Conservation (phyloP, 805 yeast genomes). For the Nakazawaea sp. region DNA sequence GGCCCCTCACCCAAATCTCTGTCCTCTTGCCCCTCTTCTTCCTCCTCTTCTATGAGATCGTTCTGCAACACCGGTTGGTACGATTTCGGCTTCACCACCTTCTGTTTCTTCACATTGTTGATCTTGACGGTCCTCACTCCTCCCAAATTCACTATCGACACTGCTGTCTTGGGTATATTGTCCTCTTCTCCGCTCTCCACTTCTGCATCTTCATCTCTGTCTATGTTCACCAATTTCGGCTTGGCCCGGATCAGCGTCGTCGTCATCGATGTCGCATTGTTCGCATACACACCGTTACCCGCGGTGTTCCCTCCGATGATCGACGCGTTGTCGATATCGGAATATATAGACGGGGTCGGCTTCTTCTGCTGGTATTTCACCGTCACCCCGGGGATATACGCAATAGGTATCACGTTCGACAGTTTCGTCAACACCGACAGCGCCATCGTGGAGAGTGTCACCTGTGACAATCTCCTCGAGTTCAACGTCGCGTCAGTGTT, state of each 20-base stretch:
- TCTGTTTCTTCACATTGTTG: constrained; percentile 10
- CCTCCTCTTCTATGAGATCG: constrained; percentile 18
- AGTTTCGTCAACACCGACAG: constrained; percentile 71
- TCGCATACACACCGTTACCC: neutral
- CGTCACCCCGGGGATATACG: constrained; percentile 92
- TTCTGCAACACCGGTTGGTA: constrained; percentile 17
- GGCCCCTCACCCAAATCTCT: neutral
- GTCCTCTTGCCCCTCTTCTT: constrained; percentile 11
- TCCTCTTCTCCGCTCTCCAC: neutral
- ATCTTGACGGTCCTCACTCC: constrained; percentile 4
- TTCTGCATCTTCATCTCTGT: constrained; percentile 2
- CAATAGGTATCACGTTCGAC: constrained; percentile 84
- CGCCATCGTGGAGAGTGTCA: constrained; percentile 32
- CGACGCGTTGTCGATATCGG: constrained; percentile 41
- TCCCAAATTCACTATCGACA: constrained; percentile 6
- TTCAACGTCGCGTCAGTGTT: constrained; percentile 12
- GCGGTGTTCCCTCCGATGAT: constrained; percentile 25
- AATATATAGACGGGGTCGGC: constrained; percentile 29
- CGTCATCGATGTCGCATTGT: constrained; percentile 23
- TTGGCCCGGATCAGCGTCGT: constrained; percentile 74
- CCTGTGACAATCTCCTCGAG: constrained; percentile 18
- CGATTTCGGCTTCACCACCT: neutral
- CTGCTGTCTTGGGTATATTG: constrained; percentile 7
- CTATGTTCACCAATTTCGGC: constrained; percentile 54
- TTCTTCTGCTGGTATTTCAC: constrained; percentile 23